These are phyloP conservation scores for Thelephora terrestris DNA, from an alignment of 1,284 basidiomycete genomes.

Conservation along the genomic window DNA sequence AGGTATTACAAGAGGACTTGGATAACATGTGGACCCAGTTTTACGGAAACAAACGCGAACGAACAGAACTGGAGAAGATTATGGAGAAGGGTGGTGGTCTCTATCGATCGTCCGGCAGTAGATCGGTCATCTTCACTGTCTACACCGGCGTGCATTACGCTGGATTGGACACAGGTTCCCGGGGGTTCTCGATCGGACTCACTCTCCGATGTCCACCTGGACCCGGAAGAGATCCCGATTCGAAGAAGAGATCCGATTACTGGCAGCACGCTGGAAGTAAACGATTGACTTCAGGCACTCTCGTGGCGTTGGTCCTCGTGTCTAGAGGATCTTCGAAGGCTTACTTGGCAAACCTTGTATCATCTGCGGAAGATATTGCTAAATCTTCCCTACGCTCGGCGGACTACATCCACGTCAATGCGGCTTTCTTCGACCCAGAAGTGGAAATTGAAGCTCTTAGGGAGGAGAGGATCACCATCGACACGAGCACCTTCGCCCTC, in stretches of 20 bases:
- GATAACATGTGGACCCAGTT: slow-evolving; percentile 6
- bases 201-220: slow-evolving; percentile 19
- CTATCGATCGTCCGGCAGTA: slow-evolving; percentile 17
- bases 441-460: slow-evolving; percentile 19
- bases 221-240: slow-evolving; percentile 11
- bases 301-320: slow-evolving; percentile 20
- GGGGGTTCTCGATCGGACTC: slow-evolving; percentile 17
- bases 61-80: slow-evolving; percentile 17
- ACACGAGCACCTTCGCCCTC: slow-evolving; percentile 13
- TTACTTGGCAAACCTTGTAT: slow-evolving; percentile 18
- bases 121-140: slow-evolving; percentile 22
- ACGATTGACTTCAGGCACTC: slow-evolving; percentile 18
- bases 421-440: slow-evolving; percentile 22
- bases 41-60: neutral
- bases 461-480: slow-evolving; percentile 12
- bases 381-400: slow-evolving; percentile 14
- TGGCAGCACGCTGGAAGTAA: slow-evolving; percentile 20
- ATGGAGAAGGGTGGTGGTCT: slow-evolving; percentile 21
- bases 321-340: slow-evolving; percentile 9
- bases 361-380: slow-evolving; percentile 15
- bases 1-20: slow-evolving; percentile 25
- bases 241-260: slow-evolving; percentile 12
- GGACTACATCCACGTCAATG: slow-evolving; percentile 14
- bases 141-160: slow-evolving; percentile 20
- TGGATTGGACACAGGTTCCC: slow-evolving; percentile 14